Conservation (phyloP, 371 early-diverging fungal genomes). For the Mortierella sp. region DNA sequence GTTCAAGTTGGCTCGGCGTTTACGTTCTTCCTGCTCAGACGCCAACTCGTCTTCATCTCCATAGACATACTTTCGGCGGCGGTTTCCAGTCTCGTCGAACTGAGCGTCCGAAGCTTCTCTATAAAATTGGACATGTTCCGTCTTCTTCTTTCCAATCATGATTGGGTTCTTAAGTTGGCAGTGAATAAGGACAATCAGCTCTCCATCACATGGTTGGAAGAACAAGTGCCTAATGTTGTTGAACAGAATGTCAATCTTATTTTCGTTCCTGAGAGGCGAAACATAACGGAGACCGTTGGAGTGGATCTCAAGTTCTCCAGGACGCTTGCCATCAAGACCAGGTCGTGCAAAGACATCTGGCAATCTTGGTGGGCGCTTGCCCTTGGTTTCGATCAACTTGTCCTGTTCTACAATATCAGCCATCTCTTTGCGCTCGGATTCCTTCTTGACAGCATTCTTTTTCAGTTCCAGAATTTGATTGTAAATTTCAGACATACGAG, state of each 20-base stretch:
- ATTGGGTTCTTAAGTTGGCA: constrained; percentile 97
- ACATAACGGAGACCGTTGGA: constrained; percentile 94
- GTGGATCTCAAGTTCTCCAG: constrained; percentile 96
- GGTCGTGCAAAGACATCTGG: constrained; percentile 93
- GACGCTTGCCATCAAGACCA: constrained; percentile 87
- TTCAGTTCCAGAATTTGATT: constrained; percentile 90
- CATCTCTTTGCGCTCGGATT: constrained; percentile 94
- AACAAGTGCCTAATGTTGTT: constrained; percentile 98
- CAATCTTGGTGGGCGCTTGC: constrained; percentile 83
- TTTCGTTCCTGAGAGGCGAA: constrained; percentile 83
- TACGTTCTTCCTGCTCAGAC: constrained; percentile 94
- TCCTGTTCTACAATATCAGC: constrained; percentile 97
- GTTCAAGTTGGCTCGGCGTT: constrained; percentile 90
- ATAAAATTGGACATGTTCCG: constrained; percentile 99
- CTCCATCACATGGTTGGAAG: constrained; percentile 99
- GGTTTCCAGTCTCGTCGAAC: constrained; percentile 98
- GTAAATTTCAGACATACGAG: constrained; percentile 87
- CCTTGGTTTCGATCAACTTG: constrained; percentile 83
- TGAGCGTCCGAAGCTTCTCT: constrained; percentile 96
- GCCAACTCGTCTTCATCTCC: constrained; percentile 98
- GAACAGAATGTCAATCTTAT: constrained; percentile 93
- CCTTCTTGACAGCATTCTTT: constrained; percentile 88
- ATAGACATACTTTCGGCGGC: constrained; percentile 90
- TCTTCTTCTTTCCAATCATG: constrained; percentile 98
- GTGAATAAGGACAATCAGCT: constrained; percentile 95